A percentile compares a stretch with the other conserved stretches of the same genome.
Evolutionary conservation across 495 filamentous ascomycete genomes (phyloP).

Genomic region (Sporormia fimetaria): DNA sequence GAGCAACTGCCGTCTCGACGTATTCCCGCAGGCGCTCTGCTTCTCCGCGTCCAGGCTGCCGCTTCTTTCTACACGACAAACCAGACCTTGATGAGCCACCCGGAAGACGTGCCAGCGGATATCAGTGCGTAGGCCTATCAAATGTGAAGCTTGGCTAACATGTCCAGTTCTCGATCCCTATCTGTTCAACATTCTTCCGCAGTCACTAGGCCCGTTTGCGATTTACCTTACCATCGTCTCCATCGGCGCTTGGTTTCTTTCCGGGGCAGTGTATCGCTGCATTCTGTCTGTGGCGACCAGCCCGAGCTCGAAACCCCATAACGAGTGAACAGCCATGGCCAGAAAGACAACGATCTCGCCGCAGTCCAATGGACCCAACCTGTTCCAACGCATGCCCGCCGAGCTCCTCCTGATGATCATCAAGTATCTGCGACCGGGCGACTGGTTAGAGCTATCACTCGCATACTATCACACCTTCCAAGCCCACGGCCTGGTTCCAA

Average conservation of each 20-base stretch:
- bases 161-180: slow-evolving; percentile 66
- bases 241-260: slow-evolving; percentile 31
- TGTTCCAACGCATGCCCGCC: slow-evolving; percentile 30
- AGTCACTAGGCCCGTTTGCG: slow-evolving; percentile 32
- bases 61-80: slow-evolving; percentile 78
- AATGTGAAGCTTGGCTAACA: slow-evolving; percentile 1
- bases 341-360: slow-evolving; percentile 1
- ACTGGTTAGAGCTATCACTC: slow-evolving; percentile 33
- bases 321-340: slow-evolving; percentile 18
- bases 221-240: slow-evolving; percentile 31
- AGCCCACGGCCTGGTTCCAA: slow-evolving; percentile 22
- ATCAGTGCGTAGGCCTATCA: slow-evolving; percentile 55
- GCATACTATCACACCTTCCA: slow-evolving; percentile 33
- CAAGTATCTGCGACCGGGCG: slow-evolving; percentile 28
- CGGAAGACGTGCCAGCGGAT: slow-evolving; percentile 67
- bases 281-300: slow-evolving; percentile 17
- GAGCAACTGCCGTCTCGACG: slow-evolving; percentile 14
- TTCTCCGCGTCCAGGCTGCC: slow-evolving; percentile 62
- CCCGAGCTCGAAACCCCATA: slow-evolving; percentile 21
- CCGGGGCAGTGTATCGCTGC: slow-evolving; percentile 28
- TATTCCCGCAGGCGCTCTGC: slow-evolving; percentile 47
- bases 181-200: slow-evolving; percentile 35
- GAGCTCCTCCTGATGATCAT: slow-evolving; percentile 37
- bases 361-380: slow-evolving; percentile 13
- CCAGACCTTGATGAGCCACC: slow-evolving; percentile 58